These are phyloP conservation scores for Escovopsis sp. DNA, from an alignment of 2,329 filamentous ascomycete genomes.

Conservation along the genomic window DNA sequence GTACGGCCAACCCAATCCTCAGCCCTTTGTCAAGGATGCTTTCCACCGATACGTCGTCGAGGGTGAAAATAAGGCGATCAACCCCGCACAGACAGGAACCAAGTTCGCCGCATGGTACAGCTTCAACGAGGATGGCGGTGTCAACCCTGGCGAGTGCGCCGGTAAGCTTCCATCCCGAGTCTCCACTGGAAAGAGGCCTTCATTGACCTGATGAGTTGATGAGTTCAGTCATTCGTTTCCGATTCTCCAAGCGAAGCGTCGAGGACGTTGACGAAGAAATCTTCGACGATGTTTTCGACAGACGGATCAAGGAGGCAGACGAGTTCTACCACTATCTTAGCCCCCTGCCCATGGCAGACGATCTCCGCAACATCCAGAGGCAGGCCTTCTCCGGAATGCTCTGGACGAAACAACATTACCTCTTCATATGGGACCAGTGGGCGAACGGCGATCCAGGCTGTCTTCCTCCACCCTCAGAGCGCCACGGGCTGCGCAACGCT, in stretches of 20 bases:
- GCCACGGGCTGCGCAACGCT: conserved; percentile 70
- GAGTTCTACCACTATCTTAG: conserved; percentile 93
- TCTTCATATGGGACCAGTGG: conserved; percentile 97
- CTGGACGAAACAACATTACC: conserved; percentile 96
- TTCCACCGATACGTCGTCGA: conserved; percentile 83
- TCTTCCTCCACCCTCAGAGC: conserved; percentile 66
- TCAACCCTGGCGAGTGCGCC: conserved; percentile 80
- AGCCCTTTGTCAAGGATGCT: conserved; percentile 84
- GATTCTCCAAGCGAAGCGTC: conserved; percentile 61
- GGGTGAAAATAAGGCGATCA: conserved; percentile 64
- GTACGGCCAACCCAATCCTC: conserved; percentile 64
- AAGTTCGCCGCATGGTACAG: conserved; percentile 86
- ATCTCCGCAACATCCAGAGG: conserved; percentile 85
- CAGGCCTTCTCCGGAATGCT: conserved; percentile 95
- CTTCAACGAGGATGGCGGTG: conserved; percentile 80
- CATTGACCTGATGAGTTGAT: neutral
- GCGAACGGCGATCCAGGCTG: conserved; percentile 83
- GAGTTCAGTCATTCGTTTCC: conserved; percentile 66
- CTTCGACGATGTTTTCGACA: conserved; percentile 83
- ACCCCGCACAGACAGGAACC: conserved; percentile 66
- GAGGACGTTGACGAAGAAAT: conserved; percentile 80
- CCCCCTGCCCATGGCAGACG: conserved; percentile 83
- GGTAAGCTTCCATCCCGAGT: conserved; percentile 31
- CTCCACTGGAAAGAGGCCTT: neutral
- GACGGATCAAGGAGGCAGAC: conserved; percentile 76